Conservation (phyloP, 1,139 yeast species). For the Yamadazyma mexicana region DNA sequence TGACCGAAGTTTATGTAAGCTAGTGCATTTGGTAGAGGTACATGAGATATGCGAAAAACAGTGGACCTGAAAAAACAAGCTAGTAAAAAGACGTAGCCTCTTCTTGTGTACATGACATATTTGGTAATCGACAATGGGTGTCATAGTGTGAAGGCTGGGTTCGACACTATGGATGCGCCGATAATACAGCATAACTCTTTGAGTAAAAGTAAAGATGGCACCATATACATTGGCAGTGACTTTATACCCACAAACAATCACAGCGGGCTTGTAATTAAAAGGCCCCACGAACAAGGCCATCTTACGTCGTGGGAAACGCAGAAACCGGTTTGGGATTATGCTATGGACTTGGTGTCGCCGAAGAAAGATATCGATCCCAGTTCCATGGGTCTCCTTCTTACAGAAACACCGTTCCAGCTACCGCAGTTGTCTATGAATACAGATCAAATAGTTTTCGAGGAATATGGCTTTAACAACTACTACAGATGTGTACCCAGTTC, state of each 20-base stretch:
- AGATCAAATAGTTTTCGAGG: conserved; percentile 93
- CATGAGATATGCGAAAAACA: too few species aligned
- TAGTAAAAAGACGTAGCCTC: too few species aligned
- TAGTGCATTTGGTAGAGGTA: too few species aligned
- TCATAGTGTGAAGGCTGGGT: conserved; percentile 78
- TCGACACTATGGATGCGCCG: conserved; percentile 32
- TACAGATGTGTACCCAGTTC: conserved; percentile 64
- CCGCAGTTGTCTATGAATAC: conserved; percentile 83
- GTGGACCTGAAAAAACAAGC: neutral
- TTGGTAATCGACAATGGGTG: conserved; percentile 84
- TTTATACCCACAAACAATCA: conserved; percentile 67
- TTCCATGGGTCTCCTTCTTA: conserved; percentile 53
- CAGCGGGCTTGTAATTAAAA: conserved; percentile 69
- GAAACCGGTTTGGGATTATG: conserved; percentile 90
- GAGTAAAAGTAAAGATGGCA: conserved; percentile 73
- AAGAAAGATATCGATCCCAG: conserved; percentile 41
- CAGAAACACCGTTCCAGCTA: conserved; percentile 81
- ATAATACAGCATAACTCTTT: conserved; percentile 65
- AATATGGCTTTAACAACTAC: conserved; percentile 74
- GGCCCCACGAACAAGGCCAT: conserved; percentile 90
- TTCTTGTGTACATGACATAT: conserved; percentile 5
- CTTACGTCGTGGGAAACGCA: conserved; percentile 90
- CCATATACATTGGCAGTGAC: conserved; percentile 69
- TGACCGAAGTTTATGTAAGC: too few species aligned
- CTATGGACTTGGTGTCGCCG: conserved; percentile 35